phyloP scores from a whole-genome alignment of 176 grass and related monocot genomes.

The Pontederia crassipes region DNA sequence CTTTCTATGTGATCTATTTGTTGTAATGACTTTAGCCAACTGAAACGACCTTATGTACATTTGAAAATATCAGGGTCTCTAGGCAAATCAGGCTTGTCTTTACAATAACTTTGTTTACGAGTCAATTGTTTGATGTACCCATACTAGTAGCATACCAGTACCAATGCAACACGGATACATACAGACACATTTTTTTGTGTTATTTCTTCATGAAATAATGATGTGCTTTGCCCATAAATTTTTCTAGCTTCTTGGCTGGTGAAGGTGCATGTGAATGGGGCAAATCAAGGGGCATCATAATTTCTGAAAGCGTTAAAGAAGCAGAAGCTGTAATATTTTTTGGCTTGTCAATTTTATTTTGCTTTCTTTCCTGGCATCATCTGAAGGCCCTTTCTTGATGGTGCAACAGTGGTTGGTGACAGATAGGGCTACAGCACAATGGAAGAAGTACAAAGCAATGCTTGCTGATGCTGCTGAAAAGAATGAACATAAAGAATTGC shows the following conservation, averaged over 20 bases:
- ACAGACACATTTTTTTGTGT: too few relatives aligned
- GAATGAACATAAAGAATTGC: neutral
- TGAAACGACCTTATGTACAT: too few relatives aligned
- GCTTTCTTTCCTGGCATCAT: neutral
- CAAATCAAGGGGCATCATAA: conserved; percentile 57
- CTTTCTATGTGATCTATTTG: too few relatives aligned
- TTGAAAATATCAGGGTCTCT: too few relatives aligned
- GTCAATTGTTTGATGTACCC: too few relatives aligned
- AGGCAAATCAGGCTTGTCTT: too few relatives aligned
- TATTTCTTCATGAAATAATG: neutral
- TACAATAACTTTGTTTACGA: too few relatives aligned
- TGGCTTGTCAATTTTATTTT: neutral
- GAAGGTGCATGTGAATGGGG: conserved; percentile 73
- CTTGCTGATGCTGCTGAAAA: conserved; percentile 44
- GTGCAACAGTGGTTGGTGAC: conserved; percentile 86
- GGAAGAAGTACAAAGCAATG: conserved; percentile 63
- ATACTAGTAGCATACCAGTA: too few relatives aligned
- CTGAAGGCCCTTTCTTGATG: conserved; percentile 4
- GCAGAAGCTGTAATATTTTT: conserved; percentile 37
- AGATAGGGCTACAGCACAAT: conserved; percentile 67
- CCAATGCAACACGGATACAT: too few relatives aligned
- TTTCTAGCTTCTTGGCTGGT: conserved; percentile 83
- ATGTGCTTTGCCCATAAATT: conserved; percentile 5
- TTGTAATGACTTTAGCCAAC: too few relatives aligned
- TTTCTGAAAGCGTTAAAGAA: conserved; percentile 31